Percentiles rank a stretch among this genome's conserved stretches.
Evolutionary conservation across 208 protist genomes (phyloP).

Genomic region (Angomonas desouzai): DNA sequence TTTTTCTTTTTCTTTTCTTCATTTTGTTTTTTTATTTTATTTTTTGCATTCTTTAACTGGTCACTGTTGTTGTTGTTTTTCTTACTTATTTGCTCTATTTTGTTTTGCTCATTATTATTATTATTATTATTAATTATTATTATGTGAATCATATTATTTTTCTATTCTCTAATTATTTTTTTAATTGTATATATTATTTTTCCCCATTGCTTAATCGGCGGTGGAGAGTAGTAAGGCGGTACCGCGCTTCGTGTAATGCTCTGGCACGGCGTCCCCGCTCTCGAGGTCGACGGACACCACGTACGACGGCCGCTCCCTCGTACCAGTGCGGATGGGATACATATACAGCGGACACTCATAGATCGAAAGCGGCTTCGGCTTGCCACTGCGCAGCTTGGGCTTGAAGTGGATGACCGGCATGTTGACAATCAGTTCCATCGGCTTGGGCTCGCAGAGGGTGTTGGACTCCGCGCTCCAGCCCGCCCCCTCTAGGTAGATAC

Average conservation of each 20-base stretch:
- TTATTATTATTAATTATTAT: conserved; percentile 3
- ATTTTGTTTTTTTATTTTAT: conserved; percentile 8
- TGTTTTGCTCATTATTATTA: conserved; percentile 3
- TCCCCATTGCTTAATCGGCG: conserved; percentile 88
- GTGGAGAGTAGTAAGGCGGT: conserved; percentile 96
- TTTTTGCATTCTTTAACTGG: too few relatives aligned
- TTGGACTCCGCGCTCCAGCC: conserved; percentile 91
- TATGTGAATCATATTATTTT: too few relatives aligned
- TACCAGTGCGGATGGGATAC: conserved; percentile 96
- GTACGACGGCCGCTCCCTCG: conserved; percentile 94
- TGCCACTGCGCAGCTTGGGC: conserved; percentile 89
- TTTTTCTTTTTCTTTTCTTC: conserved; percentile 1
- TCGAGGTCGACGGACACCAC: conserved; percentile 95
- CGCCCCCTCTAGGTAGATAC: conserved; percentile 97
- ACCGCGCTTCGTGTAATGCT: conserved; percentile 97
- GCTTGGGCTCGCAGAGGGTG: conserved; percentile 93
- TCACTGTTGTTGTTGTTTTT: background rate
- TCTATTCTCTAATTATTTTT: background rate
- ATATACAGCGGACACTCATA: conserved; percentile 98
- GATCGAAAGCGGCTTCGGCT: conserved; percentile 70
- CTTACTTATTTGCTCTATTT: background rate
- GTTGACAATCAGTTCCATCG: conserved; percentile 94
- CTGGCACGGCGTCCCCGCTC: conserved; percentile 84
- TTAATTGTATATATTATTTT: too few relatives aligned
- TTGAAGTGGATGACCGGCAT: conserved; percentile 99